These are phyloP conservation scores for Taphrina deformans DNA, from an alignment of 1,139 yeast species.

Conservation along the genomic window DNA sequence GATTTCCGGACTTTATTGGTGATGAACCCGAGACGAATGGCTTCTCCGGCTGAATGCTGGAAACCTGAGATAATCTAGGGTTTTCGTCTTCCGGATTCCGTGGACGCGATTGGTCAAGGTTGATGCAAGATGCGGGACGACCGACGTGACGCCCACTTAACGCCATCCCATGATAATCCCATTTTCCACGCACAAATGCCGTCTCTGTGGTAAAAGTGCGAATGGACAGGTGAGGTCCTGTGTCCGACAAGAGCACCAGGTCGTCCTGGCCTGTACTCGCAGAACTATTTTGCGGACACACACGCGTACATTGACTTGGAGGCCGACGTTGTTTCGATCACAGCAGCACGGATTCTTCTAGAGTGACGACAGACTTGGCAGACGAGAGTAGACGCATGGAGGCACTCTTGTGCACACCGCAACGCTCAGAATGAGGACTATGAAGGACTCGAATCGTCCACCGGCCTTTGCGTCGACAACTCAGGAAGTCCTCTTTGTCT, in stretches of 20 bases:
- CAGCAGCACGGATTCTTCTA: too few species aligned
- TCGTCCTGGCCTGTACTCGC: too few species aligned
- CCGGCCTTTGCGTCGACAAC: neutral
- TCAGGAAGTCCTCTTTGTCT: constrained; percentile 24
- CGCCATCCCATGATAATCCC: too few species aligned
- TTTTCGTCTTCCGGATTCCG: neutral
- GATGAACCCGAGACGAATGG: too few species aligned
- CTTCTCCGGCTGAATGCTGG: neutral
- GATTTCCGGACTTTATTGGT: too few species aligned
- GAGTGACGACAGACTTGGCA: neutral
- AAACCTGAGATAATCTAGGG: neutral
- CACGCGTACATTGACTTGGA: too few species aligned
- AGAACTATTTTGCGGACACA: too few species aligned
- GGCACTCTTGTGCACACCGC: neutral
- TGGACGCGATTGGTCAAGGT: neutral
- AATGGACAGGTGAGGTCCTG: too few species aligned
- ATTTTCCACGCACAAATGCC: too few species aligned
- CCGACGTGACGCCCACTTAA: neutral
- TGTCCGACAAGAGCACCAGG: too few species aligned
- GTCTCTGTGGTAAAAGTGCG: neutral
- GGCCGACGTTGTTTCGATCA: too few species aligned
- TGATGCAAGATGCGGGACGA: neutral
- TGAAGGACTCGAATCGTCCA: neutral
- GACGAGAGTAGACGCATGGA: neutral
- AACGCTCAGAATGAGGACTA: neutral